These are phyloP conservation scores for Penicillium steckii DNA, from an alignment of 495 filamentous ascomycete species.

Conservation along the genomic window DNA sequence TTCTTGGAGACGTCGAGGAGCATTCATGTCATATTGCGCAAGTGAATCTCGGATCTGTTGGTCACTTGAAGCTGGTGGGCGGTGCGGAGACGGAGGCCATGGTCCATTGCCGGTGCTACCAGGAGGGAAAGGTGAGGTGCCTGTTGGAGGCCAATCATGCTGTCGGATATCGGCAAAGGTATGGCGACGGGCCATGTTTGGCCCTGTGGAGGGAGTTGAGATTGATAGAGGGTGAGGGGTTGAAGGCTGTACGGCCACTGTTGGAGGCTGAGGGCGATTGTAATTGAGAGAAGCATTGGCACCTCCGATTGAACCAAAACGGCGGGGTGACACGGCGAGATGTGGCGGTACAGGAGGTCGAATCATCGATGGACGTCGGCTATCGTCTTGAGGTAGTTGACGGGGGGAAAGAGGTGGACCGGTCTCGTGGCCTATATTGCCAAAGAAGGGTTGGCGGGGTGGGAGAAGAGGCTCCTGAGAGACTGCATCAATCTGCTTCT, in stretches of 20 bases:
- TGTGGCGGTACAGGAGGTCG: constrained; percentile 78
- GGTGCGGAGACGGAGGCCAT: constrained; percentile 85
- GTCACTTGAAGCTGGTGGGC: constrained; percentile 63
- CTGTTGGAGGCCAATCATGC: constrained; percentile 74
- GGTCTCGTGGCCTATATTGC: constrained; percentile 62
- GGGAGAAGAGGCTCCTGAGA: constrained; percentile 73
- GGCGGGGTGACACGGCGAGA: constrained; percentile 72
- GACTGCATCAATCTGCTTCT: constrained; percentile 74
- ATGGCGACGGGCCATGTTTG: constrained; percentile 78
- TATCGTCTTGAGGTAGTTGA: constrained; percentile 83
- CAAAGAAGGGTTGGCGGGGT: constrained; percentile 73
- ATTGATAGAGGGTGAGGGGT: constrained; percentile 76
- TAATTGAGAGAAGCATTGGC: constrained; percentile 70
- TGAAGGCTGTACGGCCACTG: constrained; percentile 62
- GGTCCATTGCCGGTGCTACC: constrained; percentile 46
- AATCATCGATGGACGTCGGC: constrained; percentile 62
- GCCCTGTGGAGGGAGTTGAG: constrained; percentile 68
- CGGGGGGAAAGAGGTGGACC: constrained; percentile 88
- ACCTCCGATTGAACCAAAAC: constrained; percentile 81
- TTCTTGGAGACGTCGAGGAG: constrained; percentile 51
- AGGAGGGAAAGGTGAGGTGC: constrained; percentile 63
- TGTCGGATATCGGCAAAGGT: constrained; percentile 95
- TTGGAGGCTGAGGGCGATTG: constrained; percentile 62
- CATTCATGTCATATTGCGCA: constrained; percentile 76
- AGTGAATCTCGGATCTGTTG: constrained; percentile 80